Evolutionary conservation across 1,284 basidiomycete species (phyloP), one percentile per base, ranked within the genome.

Genomic region (Rhodotorula sp.): DNA sequence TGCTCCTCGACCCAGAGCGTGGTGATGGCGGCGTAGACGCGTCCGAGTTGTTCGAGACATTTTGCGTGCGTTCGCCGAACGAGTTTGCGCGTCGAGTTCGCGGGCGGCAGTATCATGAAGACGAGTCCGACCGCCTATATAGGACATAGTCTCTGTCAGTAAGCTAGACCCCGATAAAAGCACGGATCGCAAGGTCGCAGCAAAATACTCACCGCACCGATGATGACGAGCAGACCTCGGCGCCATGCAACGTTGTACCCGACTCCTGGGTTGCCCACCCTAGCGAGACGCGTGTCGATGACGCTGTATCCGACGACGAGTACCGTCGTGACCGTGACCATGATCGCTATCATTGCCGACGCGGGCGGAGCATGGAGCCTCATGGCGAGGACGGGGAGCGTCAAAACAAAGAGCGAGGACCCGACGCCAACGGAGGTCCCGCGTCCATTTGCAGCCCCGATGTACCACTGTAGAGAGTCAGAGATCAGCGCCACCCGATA

Each of bases 361-460:
- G 82, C 80, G 34, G 82, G 81, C 1, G 84, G 87, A 0, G 84
- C 81, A 67, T 83, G 85, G 21, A 88, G 76, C 3, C 88, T 82
- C 4, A 85, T 62, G 72, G 86, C 89, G n/a, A 87, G 54, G 50
- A 86, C 75, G 0, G 87, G 87, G 3, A 86, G 78, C 21, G 85
- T 78, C 71, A 87, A 80, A 1, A 87, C 84, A 19, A 83, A 85
- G 12, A 84, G 82, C 2, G 84, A 82, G 3, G 86, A 86, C 0
- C 85, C 86, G 6, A 85, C 77, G 1, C 88, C 88, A 74, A 87
- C 88, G 0, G 85, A 83, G 72, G 85, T 88, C 2, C 88, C 88
- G 19, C 75, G 79, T 1, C 86, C 84, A 19, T 79, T 79, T 0
- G 83, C 87, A 10, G 85, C 82, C 1, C 87, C 87, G 49, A 85